Percentiles rank a stretch among this genome's conserved stretches.
Evolutionary conservation across 2,329 filamentous ascomycete genomes (phyloP).

Genomic region (Alternaria dauci): DNA sequence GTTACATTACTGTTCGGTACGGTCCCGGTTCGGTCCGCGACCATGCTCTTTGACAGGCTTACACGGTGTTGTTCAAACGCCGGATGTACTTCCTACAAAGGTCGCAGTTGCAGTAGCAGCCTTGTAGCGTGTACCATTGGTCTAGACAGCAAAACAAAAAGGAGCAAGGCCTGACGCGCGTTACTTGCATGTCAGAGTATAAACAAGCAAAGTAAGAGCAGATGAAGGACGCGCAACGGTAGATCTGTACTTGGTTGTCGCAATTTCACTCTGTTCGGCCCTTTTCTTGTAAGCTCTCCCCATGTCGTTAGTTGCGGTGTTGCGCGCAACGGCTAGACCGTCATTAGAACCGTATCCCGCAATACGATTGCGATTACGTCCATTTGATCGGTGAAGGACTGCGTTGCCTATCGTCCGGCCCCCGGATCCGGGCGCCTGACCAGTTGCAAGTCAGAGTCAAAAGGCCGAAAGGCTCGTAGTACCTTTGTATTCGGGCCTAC

Average conservation of each 20-base stretch:
- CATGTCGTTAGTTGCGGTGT: conserved; percentile 4
- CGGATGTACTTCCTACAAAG: conserved; percentile 1
- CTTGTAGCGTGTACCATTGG: background rate
- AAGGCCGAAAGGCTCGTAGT: background rate
- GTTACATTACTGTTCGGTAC: conserved; percentile 2
- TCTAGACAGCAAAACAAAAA: background rate
- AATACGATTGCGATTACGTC: background rate
- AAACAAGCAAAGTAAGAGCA: conserved; percentile 4
- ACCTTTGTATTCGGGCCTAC: conserved; percentile 6
- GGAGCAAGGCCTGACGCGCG: background rate
- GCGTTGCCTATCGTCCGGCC: background rate
- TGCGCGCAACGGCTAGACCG: conserved; percentile 3
- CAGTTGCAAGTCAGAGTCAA: background rate
- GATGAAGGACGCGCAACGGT: conserved; percentile 4
- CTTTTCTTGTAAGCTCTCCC: background rate
- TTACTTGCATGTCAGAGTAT: conserved; percentile 2
- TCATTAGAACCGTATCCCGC: background rate
- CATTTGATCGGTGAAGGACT: conserved; percentile 3
- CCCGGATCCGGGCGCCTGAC: background rate
- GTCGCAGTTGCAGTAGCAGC: conserved; percentile 1
- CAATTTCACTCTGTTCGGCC: conserved; percentile 1
- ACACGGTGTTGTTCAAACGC: conserved; percentile 1
- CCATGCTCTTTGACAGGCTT: conserved; percentile 1
- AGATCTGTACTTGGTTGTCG: conserved; percentile 2
- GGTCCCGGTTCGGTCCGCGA: background rate